Percentiles rank a stretch among this genome's conserved stretches.
Evolutionary conservation across 169 alveolate genomes (phyloP).

Genomic region (Miamiensis avidus): DNA sequence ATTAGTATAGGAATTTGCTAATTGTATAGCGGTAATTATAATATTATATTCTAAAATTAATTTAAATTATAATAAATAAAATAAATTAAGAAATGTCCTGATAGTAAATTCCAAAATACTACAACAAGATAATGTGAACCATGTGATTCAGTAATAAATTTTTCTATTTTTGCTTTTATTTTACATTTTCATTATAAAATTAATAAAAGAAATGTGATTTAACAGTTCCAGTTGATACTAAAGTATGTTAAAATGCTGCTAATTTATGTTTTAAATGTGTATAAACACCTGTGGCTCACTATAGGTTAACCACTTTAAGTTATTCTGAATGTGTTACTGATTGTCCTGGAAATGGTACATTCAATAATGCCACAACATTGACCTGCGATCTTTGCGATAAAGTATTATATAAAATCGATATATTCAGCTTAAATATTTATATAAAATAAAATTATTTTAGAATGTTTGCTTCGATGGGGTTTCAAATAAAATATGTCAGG

Average conservation of each 20-base stretch:
- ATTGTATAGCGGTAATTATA: not conserved
- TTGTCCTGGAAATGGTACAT: not conserved
- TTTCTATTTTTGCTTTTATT: not conserved
- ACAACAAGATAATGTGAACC: not conserved
- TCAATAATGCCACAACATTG: not conserved
- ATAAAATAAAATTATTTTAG: too few relatives aligned
- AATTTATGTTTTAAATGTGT: not conserved
- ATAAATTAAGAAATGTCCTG: not conserved
- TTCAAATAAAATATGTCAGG: too few relatives aligned
- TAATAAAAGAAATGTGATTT: too few relatives aligned
- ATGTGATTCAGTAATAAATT: not conserved
- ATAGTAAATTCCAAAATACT: not conserved
- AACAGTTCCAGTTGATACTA: not conserved
- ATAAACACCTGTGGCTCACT: not conserved
- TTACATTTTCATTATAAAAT: too few relatives aligned
- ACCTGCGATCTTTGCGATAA: too few relatives aligned
- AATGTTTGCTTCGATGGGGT: too few relatives aligned
- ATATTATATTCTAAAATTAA: too few relatives aligned
- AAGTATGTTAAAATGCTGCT: not conserved
- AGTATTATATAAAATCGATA: too few relatives aligned
- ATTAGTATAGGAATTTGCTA: not conserved
- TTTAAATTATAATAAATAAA: too few relatives aligned
- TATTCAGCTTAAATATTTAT: too few relatives aligned
- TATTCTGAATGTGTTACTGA: not conserved
- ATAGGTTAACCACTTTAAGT: too few relatives aligned